Evolutionary conservation across 1,139 yeast genomes (phyloP).

Genomic region (Debaryomyces fabryi): DNA sequence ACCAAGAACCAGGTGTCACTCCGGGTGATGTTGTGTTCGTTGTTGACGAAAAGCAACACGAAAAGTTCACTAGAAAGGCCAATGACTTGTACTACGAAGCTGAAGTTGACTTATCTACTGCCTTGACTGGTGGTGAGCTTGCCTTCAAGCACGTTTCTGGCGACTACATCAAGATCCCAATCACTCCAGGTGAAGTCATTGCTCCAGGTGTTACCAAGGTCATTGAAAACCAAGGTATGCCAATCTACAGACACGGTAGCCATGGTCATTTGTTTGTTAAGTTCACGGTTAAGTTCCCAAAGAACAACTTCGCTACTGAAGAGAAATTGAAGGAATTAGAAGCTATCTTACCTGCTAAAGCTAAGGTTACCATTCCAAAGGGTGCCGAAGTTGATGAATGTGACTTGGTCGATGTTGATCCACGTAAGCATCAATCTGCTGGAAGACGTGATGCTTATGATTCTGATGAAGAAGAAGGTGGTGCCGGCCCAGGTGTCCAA

Average conservation of each 20-base stretch:
- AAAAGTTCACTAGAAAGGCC: constrained; percentile 81
- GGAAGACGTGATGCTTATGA: constrained; percentile 59
- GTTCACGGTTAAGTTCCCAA: constrained; percentile 75
- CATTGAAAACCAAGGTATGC: constrained; percentile 96
- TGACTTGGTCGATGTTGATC: constrained; percentile 65
- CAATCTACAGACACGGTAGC: constrained; percentile 75
- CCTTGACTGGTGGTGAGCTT: constrained; percentile 94
- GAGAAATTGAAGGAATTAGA: constrained; percentile 69
- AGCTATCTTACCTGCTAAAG: constrained; percentile 67
- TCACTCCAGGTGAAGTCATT: constrained; percentile 92
- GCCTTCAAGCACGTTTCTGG: constrained; percentile 85
- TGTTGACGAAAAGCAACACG: constrained; percentile 86
- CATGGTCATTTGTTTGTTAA: constrained; percentile 72
- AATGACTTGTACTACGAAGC: constrained; percentile 85
- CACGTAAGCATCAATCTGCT: constrained; percentile 55
- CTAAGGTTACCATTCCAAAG: constrained; percentile 55
- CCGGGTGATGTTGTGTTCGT: constrained; percentile 97
- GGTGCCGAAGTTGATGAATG: constrained; percentile 82
- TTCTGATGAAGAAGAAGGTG: constrained; percentile 67
- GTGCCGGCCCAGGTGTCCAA: constrained; percentile 74
- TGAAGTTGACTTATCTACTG: constrained; percentile 88
- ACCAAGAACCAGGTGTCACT: constrained; percentile 91
- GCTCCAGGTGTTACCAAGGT: constrained; percentile 83
- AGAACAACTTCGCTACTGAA: constrained; percentile 61
- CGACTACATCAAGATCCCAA: constrained; percentile 80